Conservation (phyloP, 2,329 filamentous ascomycete genomes). For the Fonsecaea monophora region DNA sequence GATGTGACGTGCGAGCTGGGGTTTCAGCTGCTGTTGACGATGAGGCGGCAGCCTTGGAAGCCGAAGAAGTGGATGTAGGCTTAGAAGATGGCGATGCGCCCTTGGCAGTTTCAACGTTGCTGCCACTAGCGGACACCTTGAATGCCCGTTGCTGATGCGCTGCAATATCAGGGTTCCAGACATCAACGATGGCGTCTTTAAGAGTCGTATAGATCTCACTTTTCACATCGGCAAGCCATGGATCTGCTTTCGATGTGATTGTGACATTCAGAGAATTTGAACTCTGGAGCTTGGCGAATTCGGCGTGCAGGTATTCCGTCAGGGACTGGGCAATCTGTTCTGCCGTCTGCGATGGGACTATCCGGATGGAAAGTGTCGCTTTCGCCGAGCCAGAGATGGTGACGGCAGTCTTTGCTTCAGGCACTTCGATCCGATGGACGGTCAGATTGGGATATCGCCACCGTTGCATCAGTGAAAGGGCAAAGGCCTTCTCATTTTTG, state of each 20-base stretch:
- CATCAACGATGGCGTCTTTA: slow-evolving; percentile 81
- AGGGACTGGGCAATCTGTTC: slow-evolving; percentile 74
- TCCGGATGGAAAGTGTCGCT: slow-evolving; percentile 84
- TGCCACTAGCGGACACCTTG: slow-evolving; percentile 10
- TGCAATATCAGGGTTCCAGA: slow-evolving; percentile 66
- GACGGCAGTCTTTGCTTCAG: slow-evolving; percentile 84
- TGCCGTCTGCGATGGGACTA: slow-evolving; percentile 92
- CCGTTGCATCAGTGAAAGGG: slow-evolving; percentile 83
- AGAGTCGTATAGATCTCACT: slow-evolving; percentile 91
- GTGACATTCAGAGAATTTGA: slow-evolving; percentile 80
- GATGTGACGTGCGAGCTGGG: slow-evolving; percentile 33
- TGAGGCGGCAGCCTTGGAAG: not conserved
- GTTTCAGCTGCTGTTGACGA: slow-evolving; percentile 13
- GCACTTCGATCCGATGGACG: slow-evolving; percentile 90
- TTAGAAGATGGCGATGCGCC: slow-evolving; percentile 10
- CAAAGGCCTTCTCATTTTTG: slow-evolving; percentile 71
- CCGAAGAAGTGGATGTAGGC: slow-evolving; percentile 5
- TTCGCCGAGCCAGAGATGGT: slow-evolving; percentile 90
- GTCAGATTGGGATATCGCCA: slow-evolving; percentile 97
- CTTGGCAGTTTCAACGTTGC: not conserved
- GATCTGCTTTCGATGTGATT: slow-evolving; percentile 92
- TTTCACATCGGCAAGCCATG: slow-evolving; percentile 90
- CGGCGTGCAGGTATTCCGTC: slow-evolving; percentile 68
- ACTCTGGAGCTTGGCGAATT: slow-evolving; percentile 77
- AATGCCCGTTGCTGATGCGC: slow-evolving; percentile 35